These are phyloP conservation scores for Saururus chinensis DNA, from an alignment of 164 flowering plant genomes.

Conservation along the genomic window DNA sequence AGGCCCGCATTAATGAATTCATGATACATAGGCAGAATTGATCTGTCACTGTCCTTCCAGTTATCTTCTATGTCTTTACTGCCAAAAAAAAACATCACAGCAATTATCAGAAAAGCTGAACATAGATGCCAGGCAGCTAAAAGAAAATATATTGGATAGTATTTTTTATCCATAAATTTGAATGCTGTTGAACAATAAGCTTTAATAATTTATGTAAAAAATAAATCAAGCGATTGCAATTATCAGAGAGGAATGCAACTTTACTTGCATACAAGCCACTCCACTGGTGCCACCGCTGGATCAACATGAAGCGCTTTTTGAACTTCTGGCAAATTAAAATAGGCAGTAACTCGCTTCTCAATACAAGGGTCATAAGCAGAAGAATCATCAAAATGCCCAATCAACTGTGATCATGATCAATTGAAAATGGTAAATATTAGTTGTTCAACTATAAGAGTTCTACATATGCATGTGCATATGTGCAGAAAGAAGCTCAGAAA, in stretches of 20 bases:
- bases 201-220: not conserved
- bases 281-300: conserved; percentile 45
- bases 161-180: too few relatives aligned
- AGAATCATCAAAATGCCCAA: conserved; percentile 34
- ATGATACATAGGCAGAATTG: conserved; percentile 55
- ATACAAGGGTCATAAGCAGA: conserved; percentile 83
- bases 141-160: too few relatives aligned
- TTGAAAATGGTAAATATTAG: not conserved
- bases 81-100: conserved; percentile 12
- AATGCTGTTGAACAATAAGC: not conserved
- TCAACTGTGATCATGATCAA: conserved; percentile 14
- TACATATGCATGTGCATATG: not conserved
- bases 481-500: not conserved
- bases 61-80: conserved; percentile 37
- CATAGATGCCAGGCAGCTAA: too few relatives aligned
- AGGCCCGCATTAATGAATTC: conserved; percentile 72
- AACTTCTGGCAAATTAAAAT: conserved; percentile 88
- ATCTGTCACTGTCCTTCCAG: conserved; percentile 75
- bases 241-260: not conserved
- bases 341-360: conserved; percentile 56
- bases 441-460: not conserved
- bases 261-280: conserved; percentile 87
- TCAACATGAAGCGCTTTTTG: conserved; percentile 80
- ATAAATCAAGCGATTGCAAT: not conserved
- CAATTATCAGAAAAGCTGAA: not conserved